Evolutionary conservation across 768 basidiomycete species (phyloP).

Genomic region (Auricularia sp.): DNA sequence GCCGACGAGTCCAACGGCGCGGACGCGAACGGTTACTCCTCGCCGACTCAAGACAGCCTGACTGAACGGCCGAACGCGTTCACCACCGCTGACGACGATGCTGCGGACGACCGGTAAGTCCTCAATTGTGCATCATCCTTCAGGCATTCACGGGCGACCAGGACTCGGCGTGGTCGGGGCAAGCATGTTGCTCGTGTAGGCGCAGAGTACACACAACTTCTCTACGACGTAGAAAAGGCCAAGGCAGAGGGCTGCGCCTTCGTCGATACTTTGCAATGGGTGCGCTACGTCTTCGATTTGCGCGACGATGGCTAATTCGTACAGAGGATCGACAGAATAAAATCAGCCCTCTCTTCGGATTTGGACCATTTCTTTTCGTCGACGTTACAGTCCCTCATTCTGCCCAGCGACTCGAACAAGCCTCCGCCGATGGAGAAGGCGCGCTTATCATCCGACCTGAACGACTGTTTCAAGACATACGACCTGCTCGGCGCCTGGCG

Average conservation of each 20-base stretch:
- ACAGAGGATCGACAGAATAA: slow-evolving; percentile 77
- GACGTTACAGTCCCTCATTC: slow-evolving; percentile 39
- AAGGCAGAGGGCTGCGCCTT: slow-evolving; percentile 66
- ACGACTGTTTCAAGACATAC: slow-evolving; percentile 73
- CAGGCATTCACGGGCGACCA: neutral
- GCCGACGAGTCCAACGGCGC: slow-evolving; percentile 28
- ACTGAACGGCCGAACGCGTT: neutral
- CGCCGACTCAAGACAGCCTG: slow-evolving; percentile 27
- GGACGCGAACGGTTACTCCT: slow-evolving; percentile 22
- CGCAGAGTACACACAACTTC: slow-evolving; percentile 82
- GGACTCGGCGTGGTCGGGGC: slow-evolving; percentile 31
- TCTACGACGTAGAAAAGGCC: slow-evolving; percentile 84
- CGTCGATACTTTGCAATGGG: slow-evolving; percentile 78
- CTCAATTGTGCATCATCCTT: slow-evolving; percentile 13
- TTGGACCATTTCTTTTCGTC: slow-evolving; percentile 72
- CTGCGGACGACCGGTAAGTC: slow-evolving; percentile 36
- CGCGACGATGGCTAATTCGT: neutral
- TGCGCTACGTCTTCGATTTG: slow-evolving; percentile 32
- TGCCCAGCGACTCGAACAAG: slow-evolving; percentile 29
- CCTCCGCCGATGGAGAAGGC: slow-evolving; percentile 41
- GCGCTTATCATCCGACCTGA: slow-evolving; percentile 55
- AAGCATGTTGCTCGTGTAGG: slow-evolving; percentile 81
- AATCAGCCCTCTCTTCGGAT: slow-evolving; percentile 75
- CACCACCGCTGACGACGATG: slow-evolving; percentile 20
- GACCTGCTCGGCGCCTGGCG: slow-evolving; percentile 72